Evolutionary conservation across 75 land plant genomes (phyloP).

Genomic region (Picea glauca): DNA sequence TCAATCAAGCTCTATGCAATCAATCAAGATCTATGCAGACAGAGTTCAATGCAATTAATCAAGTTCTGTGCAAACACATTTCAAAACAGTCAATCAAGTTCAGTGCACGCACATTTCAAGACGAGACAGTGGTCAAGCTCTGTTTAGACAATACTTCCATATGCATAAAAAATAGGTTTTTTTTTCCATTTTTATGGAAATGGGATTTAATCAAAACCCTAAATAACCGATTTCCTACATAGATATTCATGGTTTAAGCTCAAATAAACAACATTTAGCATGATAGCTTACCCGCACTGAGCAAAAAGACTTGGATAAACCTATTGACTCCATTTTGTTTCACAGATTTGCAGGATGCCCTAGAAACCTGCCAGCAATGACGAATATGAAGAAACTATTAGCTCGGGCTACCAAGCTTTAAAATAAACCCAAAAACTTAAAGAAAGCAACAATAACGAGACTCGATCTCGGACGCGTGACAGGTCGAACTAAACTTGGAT

Average conservation of each 20-base stretch:
- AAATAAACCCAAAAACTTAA: neutral
- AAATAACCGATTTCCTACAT: neutral
- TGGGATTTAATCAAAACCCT: neutral
- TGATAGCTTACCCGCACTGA: neutral
- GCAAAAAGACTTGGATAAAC: neutral
- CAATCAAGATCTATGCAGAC: neutral
- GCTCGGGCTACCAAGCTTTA: neutral
- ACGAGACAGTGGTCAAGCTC: neutral
- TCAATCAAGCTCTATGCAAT: neutral
- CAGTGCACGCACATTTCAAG: neutral
- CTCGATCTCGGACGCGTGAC: neutral
- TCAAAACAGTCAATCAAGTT: neutral
- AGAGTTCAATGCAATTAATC: neutral
- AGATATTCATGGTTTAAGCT: neutral
- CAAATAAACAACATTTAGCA: neutral
- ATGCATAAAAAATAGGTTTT: neutral
- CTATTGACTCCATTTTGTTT: neutral
- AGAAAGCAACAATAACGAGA: neutral
- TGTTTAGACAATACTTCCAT: neutral
- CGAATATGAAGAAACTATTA: neutral
- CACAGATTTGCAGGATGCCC: slow-evolving; percentile 9
- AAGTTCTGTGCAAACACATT: neutral
- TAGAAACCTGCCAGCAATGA: neutral
- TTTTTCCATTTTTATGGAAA: neutral
- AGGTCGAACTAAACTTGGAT: too few species aligned